phyloP scores from a whole-genome alignment of 192 early-diverging fungal species.

The Linnemannia schmuckeri region DNA sequence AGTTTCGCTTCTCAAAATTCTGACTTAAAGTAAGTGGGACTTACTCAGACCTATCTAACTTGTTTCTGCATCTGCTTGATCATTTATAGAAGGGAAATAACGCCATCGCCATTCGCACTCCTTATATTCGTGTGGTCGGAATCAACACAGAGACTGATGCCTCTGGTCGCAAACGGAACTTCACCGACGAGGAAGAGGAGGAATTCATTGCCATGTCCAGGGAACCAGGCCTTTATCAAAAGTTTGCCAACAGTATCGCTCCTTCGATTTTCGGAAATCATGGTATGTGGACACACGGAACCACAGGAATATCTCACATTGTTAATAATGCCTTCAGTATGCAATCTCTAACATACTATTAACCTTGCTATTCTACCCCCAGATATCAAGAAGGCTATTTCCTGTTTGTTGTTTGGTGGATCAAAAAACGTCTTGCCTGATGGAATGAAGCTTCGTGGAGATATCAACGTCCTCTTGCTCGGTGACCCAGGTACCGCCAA shows the following conservation, averaged over 20 bases:
- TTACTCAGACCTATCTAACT: not conserved
- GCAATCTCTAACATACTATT: not conserved
- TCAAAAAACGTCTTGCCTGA: conserved; percentile 97
- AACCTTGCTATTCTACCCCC: not conserved
- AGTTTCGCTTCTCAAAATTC: not conserved
- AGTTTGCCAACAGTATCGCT: conserved; percentile 94
- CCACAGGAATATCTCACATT: not conserved
- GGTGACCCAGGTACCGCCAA: conserved; percentile 99
- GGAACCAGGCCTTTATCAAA: conserved; percentile 87
- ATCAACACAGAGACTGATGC: conserved; percentile 85
- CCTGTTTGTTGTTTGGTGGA: conserved; percentile 96
- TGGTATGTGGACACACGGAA: conserved; percentile 59
- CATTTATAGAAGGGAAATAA: conserved; percentile 72
- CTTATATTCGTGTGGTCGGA: conserved; percentile 95
- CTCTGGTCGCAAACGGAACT: conserved; percentile 71
- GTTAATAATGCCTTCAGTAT: not conserved
- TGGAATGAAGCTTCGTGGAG: conserved; percentile 96
- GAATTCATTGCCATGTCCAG: conserved; percentile 91
- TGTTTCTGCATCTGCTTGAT: not conserved
- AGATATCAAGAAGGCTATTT: conserved; percentile 98
- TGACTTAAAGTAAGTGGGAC: not conserved
- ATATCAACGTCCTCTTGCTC: conserved; percentile 96
- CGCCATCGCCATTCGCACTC: conserved; percentile 91
- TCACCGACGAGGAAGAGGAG: conserved; percentile 94
- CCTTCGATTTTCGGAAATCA: conserved; percentile 96